Conservation (phyloP, 371 early-diverging fungal genomes). For the Saksenaea vasiformis region DNA sequence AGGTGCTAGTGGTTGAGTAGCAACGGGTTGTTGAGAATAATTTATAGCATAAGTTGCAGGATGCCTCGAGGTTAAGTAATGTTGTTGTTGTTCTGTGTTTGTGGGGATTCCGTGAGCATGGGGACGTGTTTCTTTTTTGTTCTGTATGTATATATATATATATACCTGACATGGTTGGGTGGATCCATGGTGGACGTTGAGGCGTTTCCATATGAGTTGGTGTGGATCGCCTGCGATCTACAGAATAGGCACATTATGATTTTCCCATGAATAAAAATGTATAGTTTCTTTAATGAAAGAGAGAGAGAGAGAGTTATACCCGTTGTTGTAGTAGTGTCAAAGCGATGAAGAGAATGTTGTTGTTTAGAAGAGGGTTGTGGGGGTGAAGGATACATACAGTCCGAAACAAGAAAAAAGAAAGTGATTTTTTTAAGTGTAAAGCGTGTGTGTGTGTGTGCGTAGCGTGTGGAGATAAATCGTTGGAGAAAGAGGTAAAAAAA, state of each 20-base stretch:
- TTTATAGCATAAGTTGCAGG: neutral
- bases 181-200: constrained; percentile 14
- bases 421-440: neutral
- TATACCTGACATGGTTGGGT: constrained; percentile 14
- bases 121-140: neutral
- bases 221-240: constrained; percentile 14
- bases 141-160: no score
- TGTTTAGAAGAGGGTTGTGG: constrained; percentile 17
- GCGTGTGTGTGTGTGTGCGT: neutral
- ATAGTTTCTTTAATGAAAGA: neutral
- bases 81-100: constrained; percentile 7
- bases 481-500: no score
- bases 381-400: constrained; percentile 15
- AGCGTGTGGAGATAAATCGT: no score
- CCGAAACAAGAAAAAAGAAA: constrained; percentile 9
- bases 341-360: neutral
- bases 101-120: neutral
- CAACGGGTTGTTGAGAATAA: neutral
- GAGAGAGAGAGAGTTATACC: no score
- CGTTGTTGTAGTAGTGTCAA: neutral
- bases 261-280: neutral
- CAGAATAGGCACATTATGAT: neutral
- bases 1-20: constrained; percentile 2
- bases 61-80: neutral
- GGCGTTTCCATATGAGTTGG: constrained; percentile 9